Evolutionary conservation across 2,329 filamentous ascomycete genomes (phyloP), one percentile per base, ranked within the genome.

Genomic region (Colletotrichum sp.): DNA sequence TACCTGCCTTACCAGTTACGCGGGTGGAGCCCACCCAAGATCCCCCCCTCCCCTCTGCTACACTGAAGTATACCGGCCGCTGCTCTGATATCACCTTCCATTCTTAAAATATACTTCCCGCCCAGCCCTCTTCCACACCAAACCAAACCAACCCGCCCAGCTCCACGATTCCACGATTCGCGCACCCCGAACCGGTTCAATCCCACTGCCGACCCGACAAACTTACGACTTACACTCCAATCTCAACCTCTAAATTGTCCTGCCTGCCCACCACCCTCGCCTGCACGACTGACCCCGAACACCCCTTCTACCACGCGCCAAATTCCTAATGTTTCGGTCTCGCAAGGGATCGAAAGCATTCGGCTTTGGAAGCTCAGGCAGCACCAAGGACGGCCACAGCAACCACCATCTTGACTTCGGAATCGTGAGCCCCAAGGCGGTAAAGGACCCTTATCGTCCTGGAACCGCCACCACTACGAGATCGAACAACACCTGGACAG

Each of bases 361-460:
- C 74, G 61, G n/a, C 71, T 76, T 76, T 68, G 74, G 74, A 75
- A 71, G 71, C 63, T 67, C 74, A 57, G 66, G 72, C 44, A 72
- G 63, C 61, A 44, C 71, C 71, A 76, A 74, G 67, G 74, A 76
- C 44, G 15, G 39, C 39, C 72, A 74, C 68, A 68, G 27, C 36
- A 74, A 61, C n/a, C 66, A 75, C 30, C 68, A 76, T 27, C 69
- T 76, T 34, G 77, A 78, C 27, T 74, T 78, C 8, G 77, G 77
- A 52, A 70, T 77, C 34, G 75, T 68, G 32, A 77, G 63, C 59
- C 57, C 75, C 28, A 78, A 75, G 72, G 65, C 73, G 34, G 67
- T 67, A 30, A 70, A 70, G 52, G 72, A 74, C 52, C 71, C 76
- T 25, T 75, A 69, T 25, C 71, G 78, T 65, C 73, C 77, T 57